Evolutionary conservation across 306 rosid species (phyloP), one percentile per base, ranked within the genome.

Genomic region (Nissolia schottii): DNA sequence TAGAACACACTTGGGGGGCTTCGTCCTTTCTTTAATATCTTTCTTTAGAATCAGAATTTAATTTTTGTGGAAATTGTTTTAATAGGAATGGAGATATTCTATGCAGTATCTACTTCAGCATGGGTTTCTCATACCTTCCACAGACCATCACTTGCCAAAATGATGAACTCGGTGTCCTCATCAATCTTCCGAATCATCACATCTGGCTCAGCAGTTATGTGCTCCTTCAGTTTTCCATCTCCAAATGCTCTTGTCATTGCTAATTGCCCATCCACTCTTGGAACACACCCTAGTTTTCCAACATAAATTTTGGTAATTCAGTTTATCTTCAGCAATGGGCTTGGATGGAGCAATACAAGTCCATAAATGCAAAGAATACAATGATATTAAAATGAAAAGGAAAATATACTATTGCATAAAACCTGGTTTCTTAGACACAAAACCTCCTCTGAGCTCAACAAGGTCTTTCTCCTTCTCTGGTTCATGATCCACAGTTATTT

Each of bases 211-310:
- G 77, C 82, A 6, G 87, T 79, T 22, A 83, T 80, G 24, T 86
- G 88, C 15, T 86, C 80, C 81, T 82, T 84, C 38, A 90, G 72
- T 20, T 60, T 79, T 46, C 79, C 86, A 81, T 86, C 91, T 7
- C 93, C 93, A 67, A 86, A 84, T 53, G 88, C 87, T 53, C 88
- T 35, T 8, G 89, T 78, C 91, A 90, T 88, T 51, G 90, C 89
- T 37, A 88, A 79, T 77, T 64, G 79, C 3, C 87, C 93, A 55
- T 90, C 91, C 60, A 82, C 93, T 16, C 87, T 76, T 23, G 96
- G 82, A 64, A 76, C 71, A 72, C 13, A 7, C 59, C 91, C 96
- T 87, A 43, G 35, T 5, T n/a, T n/a, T 50, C 66, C 78, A 11
- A 81, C 78, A 58, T 73, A 77, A 32, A 74, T 77, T 61, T 81